Conservation (phyloP, 257 asterid genomes). For the Scutellaria baicalensis region DNA sequence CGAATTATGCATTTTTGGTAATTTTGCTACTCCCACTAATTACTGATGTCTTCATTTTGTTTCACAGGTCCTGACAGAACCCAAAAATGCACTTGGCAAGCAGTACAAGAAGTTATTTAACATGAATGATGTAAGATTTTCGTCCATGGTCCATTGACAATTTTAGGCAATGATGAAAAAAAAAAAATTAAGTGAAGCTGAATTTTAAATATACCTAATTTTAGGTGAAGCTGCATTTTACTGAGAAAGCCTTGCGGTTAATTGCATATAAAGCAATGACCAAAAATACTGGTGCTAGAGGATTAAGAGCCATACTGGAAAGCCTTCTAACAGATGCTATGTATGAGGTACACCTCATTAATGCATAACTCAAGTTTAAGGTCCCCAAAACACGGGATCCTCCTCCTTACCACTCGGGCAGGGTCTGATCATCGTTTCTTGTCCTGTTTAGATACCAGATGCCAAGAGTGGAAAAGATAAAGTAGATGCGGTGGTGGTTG, state of each 20-base stretch:
- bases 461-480: constrained; percentile 47
- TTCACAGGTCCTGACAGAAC: constrained; percentile 70
- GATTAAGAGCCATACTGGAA: constrained; percentile 79
- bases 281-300: constrained; percentile 95
- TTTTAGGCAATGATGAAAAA: constrained; percentile 3
- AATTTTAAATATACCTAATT: constrained; percentile 11
- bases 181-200: background rate
- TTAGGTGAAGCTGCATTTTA: constrained; percentile 79
- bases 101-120: constrained; percentile 81
- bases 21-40: constrained; percentile 2
- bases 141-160: background rate
- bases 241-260: constrained; percentile 58
- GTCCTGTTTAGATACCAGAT: constrained; percentile 64
- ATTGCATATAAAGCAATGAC: constrained; percentile 68
- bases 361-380: background rate
- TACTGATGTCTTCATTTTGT: constrained; percentile 5
- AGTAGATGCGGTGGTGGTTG: constrained; percentile 76
- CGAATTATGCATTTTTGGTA: background rate
- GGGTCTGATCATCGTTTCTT: background rate
- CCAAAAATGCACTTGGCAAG: constrained; percentile 88
- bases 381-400: background rate
- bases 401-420: too few species aligned
- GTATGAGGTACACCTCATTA: constrained; percentile 67
- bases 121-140: constrained; percentile 70
- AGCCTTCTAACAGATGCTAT: constrained; percentile 76